Evolutionary conservation across 75 land plant genomes (phyloP), one percentile per base, ranked within the genome.

Genomic region (Ceratopteris richardii): DNA sequence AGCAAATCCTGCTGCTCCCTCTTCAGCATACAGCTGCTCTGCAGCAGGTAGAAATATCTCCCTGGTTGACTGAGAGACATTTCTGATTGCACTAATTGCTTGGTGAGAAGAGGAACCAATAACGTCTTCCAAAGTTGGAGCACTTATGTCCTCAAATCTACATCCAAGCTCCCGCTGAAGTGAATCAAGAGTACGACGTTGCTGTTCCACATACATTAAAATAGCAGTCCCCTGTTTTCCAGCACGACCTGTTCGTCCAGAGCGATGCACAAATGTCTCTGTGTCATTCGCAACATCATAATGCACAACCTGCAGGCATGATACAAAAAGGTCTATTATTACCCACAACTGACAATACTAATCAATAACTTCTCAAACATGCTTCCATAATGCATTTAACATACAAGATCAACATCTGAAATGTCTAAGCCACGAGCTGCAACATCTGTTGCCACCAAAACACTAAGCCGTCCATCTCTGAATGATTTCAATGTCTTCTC

Each of bases 401-500:
- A n/a, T 44, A 88, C 98, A 43, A 88, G 81, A 58, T 93, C 98
- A 67, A 96, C 90, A 29, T 80, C 70, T 0, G 86, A 70, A 48
- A 93, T 71, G 51, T 93, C 95, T 48, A 93, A 70, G 27, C 98
- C 98, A 48, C 98, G 58, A 50, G 65, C 58, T 1, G 65, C 65
- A 63, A 63, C 63, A 44, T 61, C 63, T 13, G 63, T 61, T 61
- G 63, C 63, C 6, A 61, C 63, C 30, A 61, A 29, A 2, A 61
- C 63, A 21, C 22, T 44, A 27, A 61, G 27, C 1, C 63, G 39
- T 26, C 63, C 63, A 25, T 61, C 63, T 12, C 63, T 40, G 22
- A 61, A 61, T 16, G 28, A 24, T 24, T 40, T 44, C 31, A 61
- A 25, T 2, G 63, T 61, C 63, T 47, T 61, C 54, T 61, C 63